Conservation (phyloP, 179 eudicot species). For the Sideroxylon spinosum region DNA sequence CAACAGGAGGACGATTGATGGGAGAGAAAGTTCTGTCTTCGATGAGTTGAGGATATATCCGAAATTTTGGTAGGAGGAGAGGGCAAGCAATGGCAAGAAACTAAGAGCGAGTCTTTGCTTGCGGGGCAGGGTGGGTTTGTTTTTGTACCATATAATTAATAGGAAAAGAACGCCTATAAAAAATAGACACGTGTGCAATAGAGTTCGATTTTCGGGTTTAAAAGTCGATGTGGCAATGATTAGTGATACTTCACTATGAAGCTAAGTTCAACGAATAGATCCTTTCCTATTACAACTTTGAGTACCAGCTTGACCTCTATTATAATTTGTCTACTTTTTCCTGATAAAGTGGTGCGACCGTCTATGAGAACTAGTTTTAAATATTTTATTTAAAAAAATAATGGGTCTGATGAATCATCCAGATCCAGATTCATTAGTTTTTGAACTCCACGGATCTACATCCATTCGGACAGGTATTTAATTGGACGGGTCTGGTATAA, state of each 20-base stretch:
- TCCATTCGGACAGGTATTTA: too few relatives aligned
- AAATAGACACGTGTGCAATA: not conserved
- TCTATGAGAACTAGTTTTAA: too few relatives aligned
- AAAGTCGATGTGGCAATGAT: not conserved
- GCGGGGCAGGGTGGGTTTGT: not conserved
- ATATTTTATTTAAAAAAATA: too few relatives aligned
- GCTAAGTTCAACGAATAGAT: not conserved
- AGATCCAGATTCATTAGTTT: too few relatives aligned
- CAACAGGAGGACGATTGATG: not conserved
- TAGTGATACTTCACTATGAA: not conserved
- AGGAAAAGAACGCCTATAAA: not conserved
- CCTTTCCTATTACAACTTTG: not conserved
- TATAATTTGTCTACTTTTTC: not conserved
- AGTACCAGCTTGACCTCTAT: not conserved
- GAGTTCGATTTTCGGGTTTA: too few relatives aligned
- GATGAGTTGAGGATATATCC: not conserved
- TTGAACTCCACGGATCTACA: too few relatives aligned
- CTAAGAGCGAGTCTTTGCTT: not conserved
- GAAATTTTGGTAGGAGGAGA: not conserved
- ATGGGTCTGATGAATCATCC: too few relatives aligned
- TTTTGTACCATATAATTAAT: too few relatives aligned
- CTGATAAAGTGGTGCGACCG: too few relatives aligned
- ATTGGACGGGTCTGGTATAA: too few relatives aligned
- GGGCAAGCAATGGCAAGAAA: not conserved
- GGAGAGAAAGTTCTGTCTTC: not conserved